phyloP scores from a whole-genome alignment of 768 basidiomycete genomes.

The Cantharellus anzutake region DNA sequence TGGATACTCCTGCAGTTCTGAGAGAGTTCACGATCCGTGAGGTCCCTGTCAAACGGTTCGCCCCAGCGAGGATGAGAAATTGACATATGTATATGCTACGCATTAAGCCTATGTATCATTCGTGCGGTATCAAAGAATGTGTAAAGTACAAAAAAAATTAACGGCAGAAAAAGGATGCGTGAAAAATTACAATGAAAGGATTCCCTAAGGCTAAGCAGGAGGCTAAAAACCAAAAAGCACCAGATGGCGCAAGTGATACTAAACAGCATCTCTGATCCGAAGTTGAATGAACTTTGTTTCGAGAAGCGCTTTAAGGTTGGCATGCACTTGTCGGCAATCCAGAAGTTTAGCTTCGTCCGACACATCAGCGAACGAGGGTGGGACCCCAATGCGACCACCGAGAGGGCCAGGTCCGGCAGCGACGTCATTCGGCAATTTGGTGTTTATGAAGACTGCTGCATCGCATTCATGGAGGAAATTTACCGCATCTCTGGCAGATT shows the following conservation, averaged over 20 bases:
- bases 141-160: neutral
- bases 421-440: too few relatives aligned
- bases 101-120: neutral
- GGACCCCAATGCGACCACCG: too few relatives aligned
- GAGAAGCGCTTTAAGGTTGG: too few relatives aligned
- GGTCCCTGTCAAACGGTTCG: slow-evolving; percentile 65
- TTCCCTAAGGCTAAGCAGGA: too few relatives aligned
- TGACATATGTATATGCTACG: slow-evolving; percentile 17
- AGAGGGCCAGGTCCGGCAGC: too few relatives aligned
- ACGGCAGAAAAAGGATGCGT: neutral
- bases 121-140: neutral
- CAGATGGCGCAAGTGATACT: neutral
- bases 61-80: slow-evolving; percentile 86
- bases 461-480: slow-evolving; percentile 54
- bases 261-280: neutral
- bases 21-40: slow-evolving; percentile 66
- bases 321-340: too few relatives aligned
- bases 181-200: neutral
- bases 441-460: slow-evolving; percentile 40
- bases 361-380: too few relatives aligned
- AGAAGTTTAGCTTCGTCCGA: too few relatives aligned
- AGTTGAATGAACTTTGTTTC: too few relatives aligned
- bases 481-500: slow-evolving; percentile 37
- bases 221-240: too few relatives aligned
- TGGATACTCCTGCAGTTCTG: slow-evolving; percentile 57